phyloP scores from a whole-genome alignment of 164 flowering plant genomes.

The Kalanchoe fedtschenkoi region DNA sequence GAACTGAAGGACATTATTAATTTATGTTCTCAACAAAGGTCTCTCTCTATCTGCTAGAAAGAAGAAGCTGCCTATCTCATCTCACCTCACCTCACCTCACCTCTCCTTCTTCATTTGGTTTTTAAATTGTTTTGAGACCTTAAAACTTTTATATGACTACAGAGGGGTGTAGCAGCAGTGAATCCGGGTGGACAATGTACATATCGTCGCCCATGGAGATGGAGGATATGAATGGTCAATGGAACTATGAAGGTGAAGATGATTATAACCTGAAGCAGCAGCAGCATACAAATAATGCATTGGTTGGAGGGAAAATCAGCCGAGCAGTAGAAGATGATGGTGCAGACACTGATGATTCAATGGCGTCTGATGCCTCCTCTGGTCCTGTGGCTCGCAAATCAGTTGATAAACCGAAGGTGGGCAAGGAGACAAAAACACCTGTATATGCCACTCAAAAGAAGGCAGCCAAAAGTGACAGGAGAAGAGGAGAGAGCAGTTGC shows the following conservation, averaged over 20 bases:
- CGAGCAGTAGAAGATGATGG: slow-evolving; percentile 8
- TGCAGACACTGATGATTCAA: slow-evolving; percentile 63
- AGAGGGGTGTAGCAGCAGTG: slow-evolving; percentile 56
- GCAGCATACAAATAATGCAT: neutral
- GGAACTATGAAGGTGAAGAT: slow-evolving; percentile 13
- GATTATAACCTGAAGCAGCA: neutral
- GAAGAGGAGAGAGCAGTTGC: slow-evolving; percentile 12
- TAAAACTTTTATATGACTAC: neutral
- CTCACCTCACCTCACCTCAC: too few species aligned
- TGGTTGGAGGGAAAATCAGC: neutral
- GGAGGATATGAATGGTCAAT: slow-evolving; percentile 17
- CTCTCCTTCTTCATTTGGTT: neutral
- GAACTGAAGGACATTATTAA: slow-evolving; percentile 4
- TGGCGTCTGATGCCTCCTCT: slow-evolving; percentile 86
- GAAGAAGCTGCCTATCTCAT: too few species aligned
- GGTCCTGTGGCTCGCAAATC: slow-evolving; percentile 27
- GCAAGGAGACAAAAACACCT: slow-evolving; percentile 8
- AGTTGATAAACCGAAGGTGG: slow-evolving; percentile 6
- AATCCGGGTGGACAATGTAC: slow-evolving; percentile 90
- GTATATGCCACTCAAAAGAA: slow-evolving; percentile 15
- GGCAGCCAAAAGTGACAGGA: slow-evolving; percentile 18
- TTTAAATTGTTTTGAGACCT: neutral
- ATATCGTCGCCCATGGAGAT: slow-evolving; percentile 47
- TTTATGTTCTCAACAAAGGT: neutral
- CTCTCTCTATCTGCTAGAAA: slow-evolving; percentile 6